Conservation (phyloP, 2,329 filamentous ascomycete species). For the Geosmithia flava region DNA sequence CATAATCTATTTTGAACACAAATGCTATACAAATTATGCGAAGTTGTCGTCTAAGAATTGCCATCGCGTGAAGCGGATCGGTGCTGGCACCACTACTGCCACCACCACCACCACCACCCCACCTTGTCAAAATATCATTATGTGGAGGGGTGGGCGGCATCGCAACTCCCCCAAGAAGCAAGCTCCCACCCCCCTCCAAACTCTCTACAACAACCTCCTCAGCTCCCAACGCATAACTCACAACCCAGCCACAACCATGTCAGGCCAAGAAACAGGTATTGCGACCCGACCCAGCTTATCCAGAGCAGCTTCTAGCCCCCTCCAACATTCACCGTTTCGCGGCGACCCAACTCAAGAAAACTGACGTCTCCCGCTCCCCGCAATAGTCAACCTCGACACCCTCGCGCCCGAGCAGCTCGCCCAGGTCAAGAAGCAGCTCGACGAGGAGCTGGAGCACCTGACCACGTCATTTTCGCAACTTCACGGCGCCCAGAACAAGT, state of each 20-base stretch:
- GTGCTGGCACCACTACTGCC: not conserved
- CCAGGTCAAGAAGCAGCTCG: conserved; percentile 89
- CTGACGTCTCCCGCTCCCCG: not conserved
- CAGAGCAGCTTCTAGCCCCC: not conserved
- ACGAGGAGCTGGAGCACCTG: conserved; percentile 91
- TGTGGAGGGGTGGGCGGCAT: not conserved
- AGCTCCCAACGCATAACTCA: not conserved
- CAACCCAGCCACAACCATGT: conserved; percentile 1
- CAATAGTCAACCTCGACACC: conserved; percentile 51
- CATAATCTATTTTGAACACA: too few relatives aligned
- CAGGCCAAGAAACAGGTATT: conserved; percentile 19
- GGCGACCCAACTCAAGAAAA: not conserved
- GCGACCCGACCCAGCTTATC: not conserved
- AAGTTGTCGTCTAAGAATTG: not conserved
- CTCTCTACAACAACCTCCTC: not conserved
- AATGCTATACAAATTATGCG: too few relatives aligned
- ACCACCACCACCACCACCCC: not conserved
- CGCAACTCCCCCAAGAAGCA: not conserved
- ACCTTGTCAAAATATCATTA: not conserved
- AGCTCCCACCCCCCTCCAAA: not conserved
- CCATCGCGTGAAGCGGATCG: not conserved
- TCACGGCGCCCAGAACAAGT: conserved; percentile 80
- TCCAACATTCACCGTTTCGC: not conserved
- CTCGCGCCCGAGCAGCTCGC: conserved; percentile 78
- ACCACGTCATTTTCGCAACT: conserved; percentile 83